Evolutionary conservation across 306 rosid species (phyloP).

Genomic region (Sphenostylis stenocarpa): DNA sequence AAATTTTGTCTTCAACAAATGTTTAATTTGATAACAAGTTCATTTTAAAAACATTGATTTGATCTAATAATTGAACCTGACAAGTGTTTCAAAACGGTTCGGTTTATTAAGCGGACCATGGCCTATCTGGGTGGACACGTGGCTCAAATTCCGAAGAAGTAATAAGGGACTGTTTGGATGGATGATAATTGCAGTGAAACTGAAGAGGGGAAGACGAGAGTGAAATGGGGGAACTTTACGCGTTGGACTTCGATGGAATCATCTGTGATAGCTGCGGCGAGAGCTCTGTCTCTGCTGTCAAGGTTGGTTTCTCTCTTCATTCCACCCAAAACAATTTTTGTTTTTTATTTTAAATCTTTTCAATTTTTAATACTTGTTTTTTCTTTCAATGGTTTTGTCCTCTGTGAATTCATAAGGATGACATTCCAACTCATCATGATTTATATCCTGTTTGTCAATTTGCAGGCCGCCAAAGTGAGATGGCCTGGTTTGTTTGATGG

Average conservation of each 20-base stretch:
- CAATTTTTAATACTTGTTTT: not conserved
- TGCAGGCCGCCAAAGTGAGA: constrained; percentile 83
- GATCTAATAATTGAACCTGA: too few species aligned
- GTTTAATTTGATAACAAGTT: too few species aligned
- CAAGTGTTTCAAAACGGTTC: not conserved
- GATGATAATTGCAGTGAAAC: constrained; percentile 12
- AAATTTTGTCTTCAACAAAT: too few species aligned
- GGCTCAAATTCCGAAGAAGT: not conserved
- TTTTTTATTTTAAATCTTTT: not conserved
- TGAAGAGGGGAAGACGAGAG: constrained; percentile 4
- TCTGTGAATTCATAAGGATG: not conserved
- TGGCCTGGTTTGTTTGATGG: constrained; percentile 72
- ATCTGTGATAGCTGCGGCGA: constrained; percentile 95
- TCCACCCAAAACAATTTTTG: not conserved
- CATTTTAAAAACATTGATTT: too few species aligned
- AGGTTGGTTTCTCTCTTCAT: constrained; percentile 60
- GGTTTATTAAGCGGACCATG: not conserved
- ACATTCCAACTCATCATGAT: constrained; percentile 4
- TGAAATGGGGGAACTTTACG: constrained; percentile 83
- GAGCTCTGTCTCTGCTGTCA: constrained; percentile 83
- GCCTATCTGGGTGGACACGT: constrained; percentile 9
- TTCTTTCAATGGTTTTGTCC: not conserved
- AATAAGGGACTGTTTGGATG: constrained; percentile 23
- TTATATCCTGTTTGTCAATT: constrained; percentile 24
- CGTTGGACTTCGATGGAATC: constrained; percentile 92